Base-by-base conservation (phyloP, 371 early-diverging fungal genomes). In the Mortierella polycephala region DNA sequence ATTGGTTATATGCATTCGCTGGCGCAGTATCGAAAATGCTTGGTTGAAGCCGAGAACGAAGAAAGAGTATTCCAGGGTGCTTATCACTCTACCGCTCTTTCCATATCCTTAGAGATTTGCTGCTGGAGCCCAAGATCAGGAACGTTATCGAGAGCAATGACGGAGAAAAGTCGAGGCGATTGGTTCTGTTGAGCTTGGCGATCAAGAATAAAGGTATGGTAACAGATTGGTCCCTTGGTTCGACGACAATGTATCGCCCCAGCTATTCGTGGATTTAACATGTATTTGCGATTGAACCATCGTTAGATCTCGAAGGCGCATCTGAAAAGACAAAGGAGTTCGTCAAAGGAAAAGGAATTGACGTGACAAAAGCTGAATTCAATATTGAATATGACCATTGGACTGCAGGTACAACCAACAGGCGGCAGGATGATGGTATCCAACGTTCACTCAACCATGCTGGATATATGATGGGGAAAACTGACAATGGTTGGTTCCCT, bases 301-400 rank as follows among this genome's bases (percentile, higher is more conserved):
- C 18, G 45, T 16, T 71, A 76, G 83, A 81, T 1, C 71, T 86
- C 49, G 81, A 81, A 11, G 81, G 84, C 59, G 74, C 90, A 16
- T 83, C 88, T 52, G 79, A 84, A 40, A 80, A 81, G 55, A 80
- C 86, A 1, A 74, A 79, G 30, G 79, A 83, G 39, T 68, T 87
- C 18, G 85, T 89, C 18, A 74, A 85, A 18, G 76, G 87, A 37
- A 84, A 90, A 62, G 83, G 77, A 0, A 69, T 86, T 42, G 88
- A 84, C 0, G 20, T 90, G 9, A 75, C 87, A 3, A 62, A 69
- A 47, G 86, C 94, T 62, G 64, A 83, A 7, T 64, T 96, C 9
- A 83, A 84, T 8, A 70, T 96, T 8, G 85, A 75, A 47, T 96
- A 96, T 80, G 89, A 89, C 46, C 88, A 93, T 69, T 96, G 95